A percentile compares a stretch with the other conserved stretches of the same genome.
phyloP scores from a whole-genome alignment of 1,284 basidiomycete genomes.

The Cryptococcus sp. region DNA sequence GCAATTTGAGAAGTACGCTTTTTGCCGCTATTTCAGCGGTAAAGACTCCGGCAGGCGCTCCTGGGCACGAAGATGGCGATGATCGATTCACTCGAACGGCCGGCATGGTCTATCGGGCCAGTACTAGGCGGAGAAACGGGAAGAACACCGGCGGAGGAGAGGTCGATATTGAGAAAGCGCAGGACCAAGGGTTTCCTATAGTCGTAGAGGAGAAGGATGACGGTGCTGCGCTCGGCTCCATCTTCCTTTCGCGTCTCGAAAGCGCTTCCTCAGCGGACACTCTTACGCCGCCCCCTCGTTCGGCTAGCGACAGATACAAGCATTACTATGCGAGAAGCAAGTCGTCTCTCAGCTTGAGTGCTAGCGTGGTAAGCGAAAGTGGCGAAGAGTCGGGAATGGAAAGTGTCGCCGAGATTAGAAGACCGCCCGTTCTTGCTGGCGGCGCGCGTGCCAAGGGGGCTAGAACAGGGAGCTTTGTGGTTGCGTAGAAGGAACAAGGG shows the following conservation, averaged over 20 bases:
- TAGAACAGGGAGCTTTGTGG: conserved; percentile 12
- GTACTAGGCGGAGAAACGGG: conserved; percentile 14
- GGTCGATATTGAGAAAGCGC: not conserved
- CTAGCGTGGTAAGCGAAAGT: not conserved
- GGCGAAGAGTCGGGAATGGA: conserved; percentile 8
- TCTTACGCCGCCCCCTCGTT: not conserved
- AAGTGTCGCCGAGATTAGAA: conserved; percentile 1
- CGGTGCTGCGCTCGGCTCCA: not conserved
- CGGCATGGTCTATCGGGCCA: conserved; percentile 21
- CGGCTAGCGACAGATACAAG: conserved; percentile 22
- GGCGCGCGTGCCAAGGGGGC: conserved; percentile 19
- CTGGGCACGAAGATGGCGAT: conserved; percentile 1
- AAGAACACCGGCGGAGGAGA: not conserved
- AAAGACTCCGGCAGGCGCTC: conserved; percentile 5
- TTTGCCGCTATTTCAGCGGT: conserved; percentile 31
- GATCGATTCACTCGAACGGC: conserved; percentile 32
- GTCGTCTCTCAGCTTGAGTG: not conserved
- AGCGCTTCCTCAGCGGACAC: not conserved
- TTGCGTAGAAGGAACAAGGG: not conserved
- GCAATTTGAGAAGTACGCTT: conserved; percentile 32
- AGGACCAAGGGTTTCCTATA: not conserved
- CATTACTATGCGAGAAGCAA: conserved; percentile 22
- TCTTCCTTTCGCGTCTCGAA: conserved; percentile 4
- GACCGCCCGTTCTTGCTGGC: conserved; percentile 13
- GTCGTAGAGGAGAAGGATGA: not conserved